Base-by-base conservation (phyloP, 768 basidiomycete genomes). In the Psilocybe tampanensis region DNA sequence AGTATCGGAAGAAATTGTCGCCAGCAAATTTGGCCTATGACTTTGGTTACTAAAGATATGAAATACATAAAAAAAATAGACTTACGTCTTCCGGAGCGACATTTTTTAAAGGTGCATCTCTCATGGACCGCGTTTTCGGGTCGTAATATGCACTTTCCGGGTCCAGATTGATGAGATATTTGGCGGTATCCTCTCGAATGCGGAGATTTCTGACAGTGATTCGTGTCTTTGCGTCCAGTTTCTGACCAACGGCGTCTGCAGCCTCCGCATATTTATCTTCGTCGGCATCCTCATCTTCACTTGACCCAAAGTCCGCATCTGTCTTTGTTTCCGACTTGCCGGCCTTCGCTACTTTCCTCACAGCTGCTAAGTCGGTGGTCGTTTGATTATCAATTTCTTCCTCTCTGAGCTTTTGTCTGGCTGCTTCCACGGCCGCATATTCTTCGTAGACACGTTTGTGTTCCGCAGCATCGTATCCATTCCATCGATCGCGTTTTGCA, bases 81-180 rank as follows among this genome's bases (percentile, higher is more conserved):
- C 90, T 49, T 68, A 95, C 95, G 66, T 98, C 96, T 72, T 96
- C 94, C n/a, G 92, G 75, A 6, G 86, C 79, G 22, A 92, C 77
- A 63, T 86, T 83, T 69, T 84, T 85, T 13, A 87, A 58, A 0
- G 96, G 97, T 41, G 96, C 95, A 67, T 99, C 97, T 74, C 97
- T 90, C 97, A 99, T 99, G 7, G 96, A 98, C 67, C 97, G 89
- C 12, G 97, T 98, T 78, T 99, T 99, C 45, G 97, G 97, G 68
- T 99, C 97, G 69, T 99, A 99, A 76, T 98, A 98, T 8, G 97
- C 97, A 65, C 92, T 94, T 0, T 93, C 89, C 1, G 90, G 90
- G 72, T 98, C 95, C 71, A 99, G 72, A 70, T 98, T 99, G 72
- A 96, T 91, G 68, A 99, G 83, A 70, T 99, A 99, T 71, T 99